These are phyloP conservation scores for Nectriaceae sp. DNA, from an alignment of 2,329 filamentous ascomycete genomes.

Conservation along the genomic window DNA sequence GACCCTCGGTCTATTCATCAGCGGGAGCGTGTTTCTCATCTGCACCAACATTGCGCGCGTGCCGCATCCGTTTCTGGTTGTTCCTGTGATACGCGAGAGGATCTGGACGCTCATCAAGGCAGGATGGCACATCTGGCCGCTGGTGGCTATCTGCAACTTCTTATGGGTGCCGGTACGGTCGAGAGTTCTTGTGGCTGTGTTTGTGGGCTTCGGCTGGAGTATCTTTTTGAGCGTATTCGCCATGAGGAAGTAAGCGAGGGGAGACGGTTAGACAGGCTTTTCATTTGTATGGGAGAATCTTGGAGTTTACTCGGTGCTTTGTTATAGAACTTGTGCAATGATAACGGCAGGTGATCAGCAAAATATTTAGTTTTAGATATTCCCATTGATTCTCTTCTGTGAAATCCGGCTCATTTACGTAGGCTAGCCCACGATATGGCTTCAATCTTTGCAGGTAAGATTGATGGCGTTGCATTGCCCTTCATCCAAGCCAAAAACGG, in stretches of 20 bases:
- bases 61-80: slow-evolving; percentile 22
- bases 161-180: slow-evolving; percentile 39
- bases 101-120: slow-evolving; percentile 34
- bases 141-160: slow-evolving; percentile 38
- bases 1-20: slow-evolving; percentile 37
- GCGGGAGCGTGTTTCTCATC: slow-evolving; percentile 36
- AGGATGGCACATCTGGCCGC: slow-evolving; percentile 40
- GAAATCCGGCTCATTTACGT: too few species aligned
- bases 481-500: too few species aligned
- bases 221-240: slow-evolving; percentile 39
- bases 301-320: too few species aligned
- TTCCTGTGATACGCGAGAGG: slow-evolving; percentile 29
- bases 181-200: slow-evolving; percentile 37
- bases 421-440: too few species aligned
- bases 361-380: too few species aligned
- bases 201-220: slow-evolving; percentile 39
- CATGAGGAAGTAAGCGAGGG: slow-evolving; percentile 20
- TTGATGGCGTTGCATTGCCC: too few species aligned
- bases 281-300: too few species aligned
- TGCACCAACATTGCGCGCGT: slow-evolving; percentile 38
- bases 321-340: too few species aligned
- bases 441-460: too few species aligned
- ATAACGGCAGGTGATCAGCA: too few species aligned
- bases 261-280: not conserved
- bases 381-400: too few species aligned